These are phyloP conservation scores for Geosiphon pyriformis DNA, from an alignment of 192 early-diverging fungal genomes.

Conservation along the genomic window DNA sequence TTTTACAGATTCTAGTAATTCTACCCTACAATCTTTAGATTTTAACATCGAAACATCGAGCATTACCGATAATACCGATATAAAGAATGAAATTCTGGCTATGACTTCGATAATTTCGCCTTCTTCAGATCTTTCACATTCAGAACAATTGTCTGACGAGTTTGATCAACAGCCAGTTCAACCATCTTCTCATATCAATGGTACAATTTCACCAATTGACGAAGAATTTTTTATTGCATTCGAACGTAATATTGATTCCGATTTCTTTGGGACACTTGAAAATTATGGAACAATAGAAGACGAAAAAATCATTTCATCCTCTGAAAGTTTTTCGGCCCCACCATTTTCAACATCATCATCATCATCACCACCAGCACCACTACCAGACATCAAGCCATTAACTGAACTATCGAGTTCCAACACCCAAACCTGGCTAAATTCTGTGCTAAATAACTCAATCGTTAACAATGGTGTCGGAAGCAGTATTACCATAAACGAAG, in stretches of 20 bases:
- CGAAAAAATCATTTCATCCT: neutral
- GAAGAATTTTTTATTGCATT: neutral
- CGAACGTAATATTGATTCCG: neutral
- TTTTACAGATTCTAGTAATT: no score
- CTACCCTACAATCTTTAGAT: no score
- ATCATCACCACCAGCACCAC: neutral
- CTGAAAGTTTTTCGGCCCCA: neutral
- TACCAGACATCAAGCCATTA: neutral
- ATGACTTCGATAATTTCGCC: no score
- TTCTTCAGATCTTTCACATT: no score
- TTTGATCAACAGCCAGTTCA: neutral
- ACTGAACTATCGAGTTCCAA: neutral
- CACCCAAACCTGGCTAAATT: no score
- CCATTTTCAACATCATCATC: neutral
- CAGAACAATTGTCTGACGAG: neutral
- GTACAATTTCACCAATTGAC: neutral
- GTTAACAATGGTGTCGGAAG: neutral
- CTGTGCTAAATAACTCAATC: no score
- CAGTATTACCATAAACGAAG: neutral
- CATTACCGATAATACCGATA: neutral
- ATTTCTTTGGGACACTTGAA: neutral
- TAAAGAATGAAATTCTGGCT: no score
- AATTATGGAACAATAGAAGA: neutral
- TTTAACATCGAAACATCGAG: neutral
- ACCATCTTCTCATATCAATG: neutral